Evolutionary conservation across 2,329 filamentous ascomycete species (phyloP).

Genomic region (Fusarium siculi): DNA sequence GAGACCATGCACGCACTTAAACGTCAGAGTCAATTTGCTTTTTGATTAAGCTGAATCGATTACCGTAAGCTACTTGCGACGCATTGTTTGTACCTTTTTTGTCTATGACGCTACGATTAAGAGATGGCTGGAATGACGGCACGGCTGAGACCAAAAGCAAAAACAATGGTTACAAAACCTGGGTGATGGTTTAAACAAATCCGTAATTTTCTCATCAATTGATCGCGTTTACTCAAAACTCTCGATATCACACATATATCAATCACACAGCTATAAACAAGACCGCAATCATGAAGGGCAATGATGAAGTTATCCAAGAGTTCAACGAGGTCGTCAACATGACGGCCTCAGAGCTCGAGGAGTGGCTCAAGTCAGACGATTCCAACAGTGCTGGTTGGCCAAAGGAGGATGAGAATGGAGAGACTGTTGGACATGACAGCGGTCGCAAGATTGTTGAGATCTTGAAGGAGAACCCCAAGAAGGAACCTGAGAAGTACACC

Average conservation of each 20-base stretch:
- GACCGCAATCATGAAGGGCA: conserved; percentile 39
- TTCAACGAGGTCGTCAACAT: conserved; percentile 77
- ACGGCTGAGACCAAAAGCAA: conserved; percentile 25
- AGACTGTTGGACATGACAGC: conserved; percentile 72
- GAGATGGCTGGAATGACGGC: conserved; percentile 33
- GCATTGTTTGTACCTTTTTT: not conserved
- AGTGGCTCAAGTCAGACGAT: conserved; percentile 69
- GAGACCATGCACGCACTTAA: conserved; percentile 25
- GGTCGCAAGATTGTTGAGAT: conserved; percentile 73
- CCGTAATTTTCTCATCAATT: not conserved
- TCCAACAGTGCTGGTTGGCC: conserved; percentile 69
- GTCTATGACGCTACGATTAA: conserved; percentile 37
- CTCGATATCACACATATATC: not conserved
- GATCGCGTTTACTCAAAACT: not conserved
- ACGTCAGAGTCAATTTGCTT: conserved; percentile 1
- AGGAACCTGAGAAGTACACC: conserved; percentile 65
- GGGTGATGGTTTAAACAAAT: not conserved
- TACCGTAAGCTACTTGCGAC: conserved; percentile 3
- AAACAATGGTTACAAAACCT: conserved; percentile 17
- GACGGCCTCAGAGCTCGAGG: conserved; percentile 67
- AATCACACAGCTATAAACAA: not conserved
- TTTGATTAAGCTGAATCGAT: not conserved
- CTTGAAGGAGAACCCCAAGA: conserved; percentile 69
- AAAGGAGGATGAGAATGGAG: conserved; percentile 66
- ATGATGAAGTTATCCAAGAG: conserved; percentile 57